Percentiles rank a stretch among this genome's conserved stretches.
Evolutionary conservation across 805 yeast species (phyloP).

Genomic region (Candida rishiriensis): DNA sequence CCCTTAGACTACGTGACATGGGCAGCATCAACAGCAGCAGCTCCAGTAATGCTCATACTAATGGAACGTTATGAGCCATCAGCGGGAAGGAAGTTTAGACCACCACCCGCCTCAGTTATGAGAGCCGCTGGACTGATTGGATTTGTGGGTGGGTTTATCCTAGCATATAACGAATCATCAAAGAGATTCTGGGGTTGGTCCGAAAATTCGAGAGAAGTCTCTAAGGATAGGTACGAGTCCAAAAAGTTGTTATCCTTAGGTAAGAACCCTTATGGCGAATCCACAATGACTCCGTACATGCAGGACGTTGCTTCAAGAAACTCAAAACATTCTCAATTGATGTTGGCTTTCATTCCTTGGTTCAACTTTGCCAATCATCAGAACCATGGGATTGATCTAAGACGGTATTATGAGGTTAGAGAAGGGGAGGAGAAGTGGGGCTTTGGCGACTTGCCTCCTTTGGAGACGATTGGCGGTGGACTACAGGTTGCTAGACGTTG

Average conservation of each 20-base stretch:
- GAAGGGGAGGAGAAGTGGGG: conserved; percentile 59
- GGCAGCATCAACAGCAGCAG: conserved; percentile 43
- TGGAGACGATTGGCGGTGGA: conserved; percentile 40
- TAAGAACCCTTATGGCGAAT: conserved; percentile 58
- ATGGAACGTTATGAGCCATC: conserved; percentile 46
- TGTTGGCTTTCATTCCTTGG: conserved; percentile 67
- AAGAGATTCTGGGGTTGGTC: conserved; percentile 73
- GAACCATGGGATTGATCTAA: conserved; percentile 72
- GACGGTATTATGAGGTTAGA: conserved; percentile 52
- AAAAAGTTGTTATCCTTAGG: conserved; percentile 63
- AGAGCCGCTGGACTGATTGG: conserved; percentile 64
- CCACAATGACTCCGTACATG: conserved; percentile 61
- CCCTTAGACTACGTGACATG: conserved; percentile 54
- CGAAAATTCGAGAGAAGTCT: conserved; percentile 69
- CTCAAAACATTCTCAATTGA: conserved; percentile 64
- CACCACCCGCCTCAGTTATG: conserved; percentile 50
- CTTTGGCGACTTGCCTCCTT: conserved; percentile 41
- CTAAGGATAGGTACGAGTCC: conserved; percentile 68
- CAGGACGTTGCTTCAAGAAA: conserved; percentile 75
- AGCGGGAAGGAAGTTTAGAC: conserved; percentile 40
- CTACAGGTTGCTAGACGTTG: conserved; percentile 5
- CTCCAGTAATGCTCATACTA: conserved; percentile 42
- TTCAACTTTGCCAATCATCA: conserved; percentile 79
- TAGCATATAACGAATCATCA: conserved; percentile 63
- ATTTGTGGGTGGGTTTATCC: conserved; percentile 64